Percentiles rank a stretch among this genome's conserved stretches.
Conservation (phyloP, 2,329 filamentous ascomycete genomes). For the Aspergillus unguis region DNA sequence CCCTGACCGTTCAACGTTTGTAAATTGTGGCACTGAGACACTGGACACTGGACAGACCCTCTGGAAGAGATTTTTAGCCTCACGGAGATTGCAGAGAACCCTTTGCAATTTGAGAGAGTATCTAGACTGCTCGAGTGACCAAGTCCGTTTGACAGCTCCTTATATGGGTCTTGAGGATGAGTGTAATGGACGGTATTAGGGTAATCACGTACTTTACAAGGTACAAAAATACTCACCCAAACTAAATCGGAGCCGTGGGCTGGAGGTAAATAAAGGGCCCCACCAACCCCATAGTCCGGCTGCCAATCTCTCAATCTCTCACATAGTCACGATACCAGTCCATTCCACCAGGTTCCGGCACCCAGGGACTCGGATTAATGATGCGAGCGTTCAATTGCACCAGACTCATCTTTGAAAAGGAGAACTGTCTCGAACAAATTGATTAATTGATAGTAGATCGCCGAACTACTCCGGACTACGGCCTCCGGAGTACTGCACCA, state of each 20-base stretch:
- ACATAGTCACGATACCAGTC: neutral
- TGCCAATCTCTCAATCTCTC: conserved; percentile 1
- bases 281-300: conserved; percentile 17
- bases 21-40: no score
- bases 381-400: neutral
- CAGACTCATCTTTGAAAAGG: neutral
- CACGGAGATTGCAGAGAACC: neutral
- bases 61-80: neutral
- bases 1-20: no score
- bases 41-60: neutral
- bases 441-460: conserved; percentile 8
- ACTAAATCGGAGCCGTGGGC: no score
- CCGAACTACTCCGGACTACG: neutral
- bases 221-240: neutral
- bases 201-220: neutral
- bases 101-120: no score
- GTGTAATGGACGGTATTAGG: no score
- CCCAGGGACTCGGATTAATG: neutral
- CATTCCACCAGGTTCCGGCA: neutral
- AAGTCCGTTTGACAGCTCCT: neutral
- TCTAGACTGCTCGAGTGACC: no score
- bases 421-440: neutral
- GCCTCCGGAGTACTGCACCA: neutral
- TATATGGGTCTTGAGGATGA: neutral
- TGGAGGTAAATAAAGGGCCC: conserved; percentile 21